Evolutionary conservation across 768 basidiomycete species (phyloP).

Genomic region (Kwoniella mangroviensis): DNA sequence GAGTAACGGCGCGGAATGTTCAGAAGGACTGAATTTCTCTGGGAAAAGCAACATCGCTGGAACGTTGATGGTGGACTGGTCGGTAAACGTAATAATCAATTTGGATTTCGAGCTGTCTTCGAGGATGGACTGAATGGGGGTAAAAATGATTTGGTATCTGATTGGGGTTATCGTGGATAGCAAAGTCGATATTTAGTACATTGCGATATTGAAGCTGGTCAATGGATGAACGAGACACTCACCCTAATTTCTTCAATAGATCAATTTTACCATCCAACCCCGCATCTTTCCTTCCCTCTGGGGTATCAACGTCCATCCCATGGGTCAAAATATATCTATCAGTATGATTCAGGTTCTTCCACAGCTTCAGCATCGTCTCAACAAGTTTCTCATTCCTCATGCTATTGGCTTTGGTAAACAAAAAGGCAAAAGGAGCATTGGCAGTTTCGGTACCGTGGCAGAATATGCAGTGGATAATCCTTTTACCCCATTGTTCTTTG

Average conservation of each 20-base stretch:
- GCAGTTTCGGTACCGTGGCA: conserved; percentile 48
- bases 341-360: conserved; percentile 27
- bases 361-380: conserved; percentile 26
- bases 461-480: conserved; percentile 43
- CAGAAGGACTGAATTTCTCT: conserved; percentile 6
- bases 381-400: conserved; percentile 28
- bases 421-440: conserved; percentile 33
- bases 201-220: too few relatives aligned
- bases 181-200: too few relatives aligned
- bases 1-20: conserved; percentile 22
- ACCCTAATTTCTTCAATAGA: conserved; percentile 30
- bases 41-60: conserved; percentile 37
- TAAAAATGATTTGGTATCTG: conserved; percentile 32
- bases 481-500: conserved; percentile 39
- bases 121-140: conserved; percentile 20
- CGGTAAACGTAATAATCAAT: conserved; percentile 25
- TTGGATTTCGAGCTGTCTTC: background rate
- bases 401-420: conserved; percentile 20
- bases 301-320: conserved; percentile 29
- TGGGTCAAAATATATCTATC: conserved; percentile 35
- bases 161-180: too few relatives aligned
- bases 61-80: conserved; percentile 13
- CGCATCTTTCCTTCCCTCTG: conserved; percentile 27
- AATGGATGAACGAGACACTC: too few relatives aligned
- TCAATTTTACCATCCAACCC: conserved; percentile 28